These are phyloP conservation scores for Erysimum cheiri DNA, from an alignment of 441 rosid genomes.

Conservation along the genomic window DNA sequence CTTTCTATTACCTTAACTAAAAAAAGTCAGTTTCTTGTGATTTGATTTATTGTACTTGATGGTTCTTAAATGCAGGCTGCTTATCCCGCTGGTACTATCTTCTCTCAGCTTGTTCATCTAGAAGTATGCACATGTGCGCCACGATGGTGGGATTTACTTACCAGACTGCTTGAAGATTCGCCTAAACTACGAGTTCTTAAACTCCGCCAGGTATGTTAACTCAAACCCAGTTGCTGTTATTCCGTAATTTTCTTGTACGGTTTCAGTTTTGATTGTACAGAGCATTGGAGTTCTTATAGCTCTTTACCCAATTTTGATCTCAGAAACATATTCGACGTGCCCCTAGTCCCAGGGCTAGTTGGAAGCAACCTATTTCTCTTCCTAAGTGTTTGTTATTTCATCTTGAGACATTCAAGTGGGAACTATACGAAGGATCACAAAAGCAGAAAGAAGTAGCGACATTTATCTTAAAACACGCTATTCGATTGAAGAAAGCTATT, in stretches of 20 bases:
- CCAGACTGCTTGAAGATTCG: constrained; percentile 36
- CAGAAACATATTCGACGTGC: constrained; percentile 41
- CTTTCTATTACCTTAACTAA: neutral
- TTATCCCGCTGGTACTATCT: constrained; percentile 34
- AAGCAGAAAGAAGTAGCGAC: constrained; percentile 41
- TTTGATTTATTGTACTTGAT: constrained; percentile 6
- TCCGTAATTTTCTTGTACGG: neutral
- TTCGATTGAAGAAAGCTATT: constrained; percentile 31
- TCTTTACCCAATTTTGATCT: neutral
- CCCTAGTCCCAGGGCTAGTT: constrained; percentile 17
- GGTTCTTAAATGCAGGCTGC: constrained; percentile 39
- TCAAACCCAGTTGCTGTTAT: neutral
- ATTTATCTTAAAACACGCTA: constrained; percentile 32
- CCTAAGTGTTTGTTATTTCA: constrained; percentile 23
- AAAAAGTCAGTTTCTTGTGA: neutral
- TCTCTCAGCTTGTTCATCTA: constrained; percentile 42
- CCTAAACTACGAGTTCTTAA: constrained; percentile 41
- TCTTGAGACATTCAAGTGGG: constrained; percentile 42
- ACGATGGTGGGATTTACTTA: constrained; percentile 45
- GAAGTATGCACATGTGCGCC: constrained; percentile 43
- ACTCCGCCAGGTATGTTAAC: constrained; percentile 39
- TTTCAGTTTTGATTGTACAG: constrained; percentile 17
- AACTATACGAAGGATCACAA: constrained; percentile 39
- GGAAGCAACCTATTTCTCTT: constrained; percentile 38
- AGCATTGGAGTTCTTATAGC: neutral